Evolutionary conservation across 495 filamentous ascomycete genomes (phyloP).

Genomic region (Xylaria sp.): DNA sequence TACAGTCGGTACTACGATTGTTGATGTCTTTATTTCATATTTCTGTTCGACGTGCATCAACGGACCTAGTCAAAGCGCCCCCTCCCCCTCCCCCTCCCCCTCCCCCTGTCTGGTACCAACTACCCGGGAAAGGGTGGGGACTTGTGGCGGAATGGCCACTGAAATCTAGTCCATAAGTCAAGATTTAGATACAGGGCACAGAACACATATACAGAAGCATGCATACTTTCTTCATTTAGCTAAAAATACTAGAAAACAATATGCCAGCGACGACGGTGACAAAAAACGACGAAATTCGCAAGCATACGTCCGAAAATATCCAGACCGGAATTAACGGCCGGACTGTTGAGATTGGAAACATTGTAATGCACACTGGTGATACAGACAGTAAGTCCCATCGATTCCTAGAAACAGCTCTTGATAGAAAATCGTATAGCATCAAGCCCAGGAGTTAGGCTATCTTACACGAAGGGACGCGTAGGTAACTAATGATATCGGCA

Average conservation of each 20-base stretch:
- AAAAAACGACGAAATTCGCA: too few species aligned
- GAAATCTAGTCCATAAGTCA: too few species aligned
- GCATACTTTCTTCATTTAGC: too few species aligned
- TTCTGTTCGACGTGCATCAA: not conserved
- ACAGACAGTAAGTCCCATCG: constrained; percentile 22
- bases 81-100: too few species aligned
- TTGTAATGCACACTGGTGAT: constrained; percentile 11
- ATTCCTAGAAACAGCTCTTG: not conserved
- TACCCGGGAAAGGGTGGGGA: constrained; percentile 7
- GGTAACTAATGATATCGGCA: too few species aligned
- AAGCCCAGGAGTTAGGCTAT: constrained; percentile 28
- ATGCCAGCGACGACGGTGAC: too few species aligned
- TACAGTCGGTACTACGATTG: not conserved
- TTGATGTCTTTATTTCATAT: not conserved
- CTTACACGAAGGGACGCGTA: constrained; percentile 13
- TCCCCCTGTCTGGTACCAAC: constrained; percentile 14
- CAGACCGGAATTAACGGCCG: constrained; percentile 22
- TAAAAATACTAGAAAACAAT: too few species aligned
- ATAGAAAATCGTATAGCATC: not conserved
- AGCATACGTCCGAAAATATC: too few species aligned
- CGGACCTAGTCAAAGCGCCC: not conserved
- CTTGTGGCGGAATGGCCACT: not conserved
- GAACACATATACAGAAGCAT: too few species aligned
- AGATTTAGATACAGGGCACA: too few species aligned
- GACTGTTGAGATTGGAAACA: constrained; percentile 25